Evolutionary conservation across 495 filamentous ascomycete species (phyloP).

Genomic region (Daldinia caldariorum): DNA sequence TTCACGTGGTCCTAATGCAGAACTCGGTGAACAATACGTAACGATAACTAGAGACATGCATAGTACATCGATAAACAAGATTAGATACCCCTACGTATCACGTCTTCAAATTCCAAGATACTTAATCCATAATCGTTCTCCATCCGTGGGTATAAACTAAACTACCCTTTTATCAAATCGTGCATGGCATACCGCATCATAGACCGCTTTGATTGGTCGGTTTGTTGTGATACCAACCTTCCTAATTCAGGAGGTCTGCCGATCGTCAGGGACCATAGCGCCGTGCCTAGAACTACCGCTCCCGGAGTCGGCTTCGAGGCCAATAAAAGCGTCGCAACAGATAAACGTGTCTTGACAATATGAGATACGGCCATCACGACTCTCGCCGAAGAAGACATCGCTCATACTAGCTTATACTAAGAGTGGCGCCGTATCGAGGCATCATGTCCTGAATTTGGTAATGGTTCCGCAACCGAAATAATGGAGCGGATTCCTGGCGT

Average conservation of each 20-base stretch:
- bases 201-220: slow-evolving; percentile 29
- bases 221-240: slow-evolving; percentile 29
- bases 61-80: slow-evolving; percentile 2
- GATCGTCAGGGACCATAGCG: slow-evolving; percentile 37
- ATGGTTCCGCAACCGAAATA: background rate
- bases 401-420: background rate
- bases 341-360: slow-evolving; percentile 28
- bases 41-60: background rate
- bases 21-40: background rate
- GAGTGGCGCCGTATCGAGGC: slow-evolving; percentile 1
- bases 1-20: slow-evolving; percentile 7
- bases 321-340: slow-evolving; percentile 28
- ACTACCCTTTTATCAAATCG: slow-evolving; percentile 31
- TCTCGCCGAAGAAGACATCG: slow-evolving; percentile 2
- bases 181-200: slow-evolving; percentile 25
- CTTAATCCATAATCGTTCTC: slow-evolving; percentile 22
- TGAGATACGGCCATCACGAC: slow-evolving; percentile 1
- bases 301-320: slow-evolving; percentile 19
- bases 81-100: background rate
- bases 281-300: slow-evolving; percentile 1
- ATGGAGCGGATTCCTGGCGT: slow-evolving; percentile 3
- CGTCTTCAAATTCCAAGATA: background rate
- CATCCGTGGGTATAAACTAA: slow-evolving; percentile 15
- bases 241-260: slow-evolving; percentile 39
- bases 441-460: slow-evolving; percentile 4